Conservation (phyloP, 2,329 filamentous ascomycete species). For the Epichloe coenophiala region DNA sequence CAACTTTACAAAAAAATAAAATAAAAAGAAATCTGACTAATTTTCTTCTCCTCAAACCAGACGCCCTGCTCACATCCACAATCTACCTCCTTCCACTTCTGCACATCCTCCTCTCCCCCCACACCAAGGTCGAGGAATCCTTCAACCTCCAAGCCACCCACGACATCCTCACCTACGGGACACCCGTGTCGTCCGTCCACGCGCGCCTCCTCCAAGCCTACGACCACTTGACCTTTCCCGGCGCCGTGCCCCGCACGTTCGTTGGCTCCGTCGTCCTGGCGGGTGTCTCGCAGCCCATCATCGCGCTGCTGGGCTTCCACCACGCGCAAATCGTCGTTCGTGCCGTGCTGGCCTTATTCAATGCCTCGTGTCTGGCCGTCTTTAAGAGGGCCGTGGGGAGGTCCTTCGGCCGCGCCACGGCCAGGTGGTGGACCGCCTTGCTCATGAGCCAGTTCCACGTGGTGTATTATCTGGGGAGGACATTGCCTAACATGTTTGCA, state of each 20-base stretch:
- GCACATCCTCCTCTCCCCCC: conserved; percentile 64
- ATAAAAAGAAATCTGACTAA: background rate
- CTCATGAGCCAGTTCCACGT: conserved; percentile 83
- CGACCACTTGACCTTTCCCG: conserved; percentile 84
- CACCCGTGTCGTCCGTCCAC: conserved; percentile 35
- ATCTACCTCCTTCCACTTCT: conserved; percentile 46
- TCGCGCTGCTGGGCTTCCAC: conserved; percentile 40
- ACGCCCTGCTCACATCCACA: conserved; percentile 13
- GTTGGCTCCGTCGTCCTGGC: conserved; percentile 68
- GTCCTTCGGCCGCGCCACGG: conserved; percentile 55
- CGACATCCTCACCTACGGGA: conserved; percentile 73
- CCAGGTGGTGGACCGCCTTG: conserved; percentile 67
- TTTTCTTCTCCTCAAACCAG: conserved; percentile 5
- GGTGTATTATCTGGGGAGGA: conserved; percentile 82
- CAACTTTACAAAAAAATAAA: background rate
- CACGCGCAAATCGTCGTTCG: conserved; percentile 53
- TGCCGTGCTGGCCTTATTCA: conserved; percentile 63
- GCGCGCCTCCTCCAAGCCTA: conserved; percentile 49
- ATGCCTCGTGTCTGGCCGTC: conserved; percentile 52
- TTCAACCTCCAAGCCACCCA: conserved; percentile 94
- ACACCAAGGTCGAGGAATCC: conserved; percentile 97
- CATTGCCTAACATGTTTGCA: conserved; percentile 92
- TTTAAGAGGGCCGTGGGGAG: conserved; percentile 51
- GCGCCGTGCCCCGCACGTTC: conserved; percentile 84
- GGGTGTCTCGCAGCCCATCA: conserved; percentile 53